Evolutionary conservation across 306 rosid genomes (phyloP), one percentile per base, ranked within the genome.

Genomic region (Luffa acutangula): DNA sequence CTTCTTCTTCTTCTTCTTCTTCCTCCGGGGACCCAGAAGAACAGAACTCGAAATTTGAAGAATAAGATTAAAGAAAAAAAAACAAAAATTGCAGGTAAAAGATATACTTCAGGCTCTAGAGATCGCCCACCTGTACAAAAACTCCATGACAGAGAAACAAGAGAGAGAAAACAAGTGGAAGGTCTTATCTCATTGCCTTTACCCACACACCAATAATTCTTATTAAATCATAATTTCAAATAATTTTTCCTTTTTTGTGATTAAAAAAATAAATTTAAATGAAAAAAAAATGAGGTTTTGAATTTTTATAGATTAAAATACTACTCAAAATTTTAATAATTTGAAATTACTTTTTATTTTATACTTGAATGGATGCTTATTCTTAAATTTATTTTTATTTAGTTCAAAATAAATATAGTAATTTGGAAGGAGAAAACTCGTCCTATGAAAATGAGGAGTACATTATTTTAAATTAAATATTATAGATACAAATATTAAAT

Each of bases 121-220:
- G 67, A 62, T 62, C 67, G 67, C 41, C 67, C 67, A 62, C 42
- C 42, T 62, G 41, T 62, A 62, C 67, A 33, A 33, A 31, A 5
- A 31, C 67, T 12, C 41, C 18, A 31, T 31, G 66, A 62, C n/a
- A 62, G 67, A 60, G 41, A 60, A 15, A 36, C 70, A 25, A 60
- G 66, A 60, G 41, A 60, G 20, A 34, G 45, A 64, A 15, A n/a
- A 46, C 13, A 57, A 21, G 20, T 64, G 21, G 71, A 64, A 17
- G 25, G 46, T 64, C 46, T 64, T 43, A 72, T 72, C 77, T 13
- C 77, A 48, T 71, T 11, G 41, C 42, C 58, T 72, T 48, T 25
- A 21, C 58, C 77, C 77, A 13, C 58, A 48, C 31, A 46, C 77
- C 77, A 72, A 72, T 72, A 72, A 72, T 72, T 72, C 52, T 42